Base-by-base conservation (phyloP, 768 basidiomycete species). In the Trametes cubensis region DNA sequence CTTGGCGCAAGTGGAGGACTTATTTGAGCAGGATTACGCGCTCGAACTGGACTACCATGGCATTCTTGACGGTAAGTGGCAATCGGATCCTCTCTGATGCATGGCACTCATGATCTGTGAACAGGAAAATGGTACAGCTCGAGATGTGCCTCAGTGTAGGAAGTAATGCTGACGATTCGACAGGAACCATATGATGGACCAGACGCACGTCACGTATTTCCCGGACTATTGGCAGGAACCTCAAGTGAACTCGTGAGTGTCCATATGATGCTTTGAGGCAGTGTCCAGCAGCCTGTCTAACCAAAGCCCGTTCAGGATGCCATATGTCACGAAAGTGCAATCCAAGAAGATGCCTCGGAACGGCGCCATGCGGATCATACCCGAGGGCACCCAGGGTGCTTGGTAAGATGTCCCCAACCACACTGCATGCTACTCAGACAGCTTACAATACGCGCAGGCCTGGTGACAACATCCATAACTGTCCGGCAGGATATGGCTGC, bases 201-300 rank as follows among this genome's bases (percentile, higher is more conserved):
- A 88, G 69, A 86, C 86, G n/a, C 86, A 84, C 72, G 68, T 85
- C 60, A 81, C 81, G 56, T 88, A 86, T 62, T 83, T 34, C 34
- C 34, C 34, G 34, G 34, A 79, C 63, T 88, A 89, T 72, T 88
- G 87, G 85, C 88, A 90, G 63, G 86, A 87, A 67, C 86, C 87
- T 4, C 84, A 84, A 82, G 78, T 80, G 15, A 83, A 89, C 71
- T 81, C 82, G 80, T 83, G 55, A 44, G 80, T 72, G 10, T 0
- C 17, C 44, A 15, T 5, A 5, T 44, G 42, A n/a, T 34, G 39
- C 26, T 11, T 56, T 21, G 46, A 46, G 4, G 21, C 10, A 23
- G 23, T 23, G 17, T 26, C 28, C 11, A 6, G 17, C 15, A 10
- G 2, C 10, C 47, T 20, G 41, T n/a, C 34, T 55, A 40, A 55